Percentiles rank a stretch among this genome's conserved stretches.
Evolutionary conservation across 2,329 filamentous ascomycete species (phyloP).

Genomic region (Colletotrichum aenigma): DNA sequence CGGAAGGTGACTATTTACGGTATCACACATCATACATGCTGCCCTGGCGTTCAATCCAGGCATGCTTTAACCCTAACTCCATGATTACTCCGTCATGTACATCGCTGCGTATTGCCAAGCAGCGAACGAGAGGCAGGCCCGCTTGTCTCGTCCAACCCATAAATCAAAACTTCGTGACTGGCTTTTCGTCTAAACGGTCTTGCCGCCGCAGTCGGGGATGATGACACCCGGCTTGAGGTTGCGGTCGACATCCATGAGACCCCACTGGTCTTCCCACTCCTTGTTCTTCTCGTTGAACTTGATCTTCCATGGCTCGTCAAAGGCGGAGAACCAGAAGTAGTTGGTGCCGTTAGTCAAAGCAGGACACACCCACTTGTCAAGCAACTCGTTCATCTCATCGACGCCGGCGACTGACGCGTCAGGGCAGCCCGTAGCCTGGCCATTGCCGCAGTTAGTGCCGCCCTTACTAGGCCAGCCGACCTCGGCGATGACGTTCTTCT

Average conservation of each 20-base stretch:
- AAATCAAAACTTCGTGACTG: neutral
- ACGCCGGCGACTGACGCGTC: constrained; percentile 79
- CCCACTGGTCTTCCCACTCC: constrained; percentile 96
- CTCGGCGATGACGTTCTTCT: constrained; percentile 83
- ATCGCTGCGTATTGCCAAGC: neutral
- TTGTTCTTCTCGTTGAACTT: constrained; percentile 69
- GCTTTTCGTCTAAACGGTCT: constrained; percentile 54
- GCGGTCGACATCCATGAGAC: constrained; percentile 83
- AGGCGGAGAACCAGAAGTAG: constrained; percentile 98
- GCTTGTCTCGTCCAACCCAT: neutral
- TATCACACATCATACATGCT: constrained; percentile 18
- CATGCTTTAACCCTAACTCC: constrained; percentile 1
- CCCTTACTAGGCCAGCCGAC: constrained; percentile 89
- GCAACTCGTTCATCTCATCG: constrained; percentile 81
- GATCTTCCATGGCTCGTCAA: constrained; percentile 96
- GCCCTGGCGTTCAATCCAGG: neutral
- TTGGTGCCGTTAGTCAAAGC: constrained; percentile 82
- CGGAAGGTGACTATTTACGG: constrained; percentile 3
- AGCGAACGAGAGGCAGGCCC: neutral
- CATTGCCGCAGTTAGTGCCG: constrained; percentile 57
- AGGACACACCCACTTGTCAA: constrained; percentile 84
- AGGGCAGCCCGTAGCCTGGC: constrained; percentile 51
- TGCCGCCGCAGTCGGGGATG: constrained; percentile 86
- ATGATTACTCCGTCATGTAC: constrained; percentile 17
- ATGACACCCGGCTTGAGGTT: constrained; percentile 83